Evolutionary conservation across 768 basidiomycete genomes (phyloP), one percentile per base, ranked within the genome.

Genomic region (Cyclocybe cylindracea): DNA sequence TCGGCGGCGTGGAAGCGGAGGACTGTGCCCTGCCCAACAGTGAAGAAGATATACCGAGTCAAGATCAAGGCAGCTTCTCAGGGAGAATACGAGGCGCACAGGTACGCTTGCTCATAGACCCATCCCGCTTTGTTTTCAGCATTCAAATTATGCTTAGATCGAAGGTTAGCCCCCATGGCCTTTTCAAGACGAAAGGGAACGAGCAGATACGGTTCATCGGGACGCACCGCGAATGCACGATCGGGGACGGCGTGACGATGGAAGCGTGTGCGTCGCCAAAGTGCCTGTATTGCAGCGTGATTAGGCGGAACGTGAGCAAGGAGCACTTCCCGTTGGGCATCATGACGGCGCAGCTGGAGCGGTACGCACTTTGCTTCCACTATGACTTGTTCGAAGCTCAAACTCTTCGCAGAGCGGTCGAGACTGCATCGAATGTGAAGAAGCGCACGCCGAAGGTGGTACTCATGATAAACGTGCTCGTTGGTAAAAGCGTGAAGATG

Each of bases 231-330:
- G 49, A 60, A 18, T 69, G 67, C 45, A 44, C 53, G 8, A 50
- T 66, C 31, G 67, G 66, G 4, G 58, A 61, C 42, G 46, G 62
- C 19, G 67, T 63, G 7, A 53, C 55, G 19, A 50, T 55, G 34
- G 44, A 54, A 9, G 58, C 60, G 1, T 69, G 67, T 34, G 38
- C 40, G 29, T 54, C 56, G 3, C 50, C 33, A 10, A 49, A 44
- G n/a, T 69, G 67, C 46, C 35, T 49, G 10, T 36, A 64, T 16
- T 69, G 67, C 51, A 53, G 49, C 41, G 41, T 66, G 42, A 39
- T 66, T 16, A 50, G 54, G 34, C 50, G 48, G 0, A 39, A 36
- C 3, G 48, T 58, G 32, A 40, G 34, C 10, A 37, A 24, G 10
- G 39, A 57, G 8, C 44, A 44, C 36, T 53, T 57, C 31, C 39